Base-by-base conservation (phyloP, 305 asterid genomes). In the Fraxinus velutina region DNA sequence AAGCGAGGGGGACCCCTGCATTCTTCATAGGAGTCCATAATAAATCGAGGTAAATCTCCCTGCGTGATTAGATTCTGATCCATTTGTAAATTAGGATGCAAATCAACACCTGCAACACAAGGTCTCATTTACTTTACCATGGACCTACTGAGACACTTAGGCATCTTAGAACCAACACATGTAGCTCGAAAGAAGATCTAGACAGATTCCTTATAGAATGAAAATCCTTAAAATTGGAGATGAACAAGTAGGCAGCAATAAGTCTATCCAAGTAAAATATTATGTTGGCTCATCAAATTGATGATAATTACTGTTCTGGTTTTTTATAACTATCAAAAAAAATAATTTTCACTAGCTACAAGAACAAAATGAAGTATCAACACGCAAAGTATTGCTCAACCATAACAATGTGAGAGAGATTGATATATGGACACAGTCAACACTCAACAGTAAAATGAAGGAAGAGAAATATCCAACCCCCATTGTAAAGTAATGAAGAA, bases 1-100 rank as follows among this genome's bases (percentile, higher is more conserved):
- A 96, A 87, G 73, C 95, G 97, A 81, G 98, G 99, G 66, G 97
- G 98, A 36, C 91, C 97, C 88, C 98, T 90, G 93, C 97, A 89
- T 83, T 94, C 99, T 87, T 96, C 98, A 78, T 94, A 96, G 12
- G 97, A 96, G 78, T 94, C 97, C 99, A 91, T 94, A 64, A 96
- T 80, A 85, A 94, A 92, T 39, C 94, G 89, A 87, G 99, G 98
- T 80, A 96, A 82, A 84, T 92, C 93, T 76, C 94, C 94, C 79
- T 79, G 89, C 13, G 94, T 90, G 79, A 96, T 87, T 84, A 91
- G 86, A 85, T 88, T 93, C 85, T 89, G 89, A 82, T 89, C 89
- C 82, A 86, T 80, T 78, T 73, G 90, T 80, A 85, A 44, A 85
- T 90, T 92, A 83, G 93, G 91, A 89, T 91, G 98, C 97, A 97